Base-by-base conservation (phyloP, 495 filamentous ascomycete species). In the Aspergillus ellipticus region DNA sequence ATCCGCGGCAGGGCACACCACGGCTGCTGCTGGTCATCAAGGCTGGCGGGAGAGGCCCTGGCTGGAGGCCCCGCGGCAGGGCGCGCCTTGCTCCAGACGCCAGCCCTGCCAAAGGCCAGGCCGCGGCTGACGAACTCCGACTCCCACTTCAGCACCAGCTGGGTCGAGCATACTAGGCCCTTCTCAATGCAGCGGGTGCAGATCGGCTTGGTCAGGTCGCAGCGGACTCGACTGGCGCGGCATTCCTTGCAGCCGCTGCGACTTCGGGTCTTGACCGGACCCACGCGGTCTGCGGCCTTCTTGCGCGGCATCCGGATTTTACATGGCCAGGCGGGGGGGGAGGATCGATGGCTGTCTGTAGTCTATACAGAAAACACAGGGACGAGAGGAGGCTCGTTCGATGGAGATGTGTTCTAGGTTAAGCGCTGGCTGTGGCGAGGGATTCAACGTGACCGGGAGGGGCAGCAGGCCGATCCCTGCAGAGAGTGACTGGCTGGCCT, bases 131-230 rank as follows among this genome's bases (percentile, higher is more conserved):
- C 54, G 49, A 76, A 78, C 50, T 78, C 74, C 4, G 72, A 73
- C 57, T 78, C 66, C 74, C 74, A 78, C 68, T 78, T 78, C 26
- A 78, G 49, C 8, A 72, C 66, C 11, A 78, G 49, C 31, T 68
- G 63, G 7, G 73, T 76, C 15, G 72, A 68, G 54, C 74, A 78
- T 4, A 59, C 57, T 7, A 78, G 50, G 2, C 72, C 71, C 55
- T 61, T 68, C 54, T 74, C 65, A 43, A 49, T 41, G 59, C 74
- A 78, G 13, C 74, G 60, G 22, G 69, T 71, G 60, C 74, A 78
- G 16, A 55, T 42, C n/a, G 74, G 74, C 56, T 75, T 77, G 26
- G 66, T 68, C 28, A 69, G 70, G 46, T 77, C 74, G 54, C 74
- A 77, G 45, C 74, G 68, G 39, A 76, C 73, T 31, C 72, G 72